These are phyloP conservation scores for Pestalotiopsis sp. DNA, from an alignment of 2,329 filamentous ascomycete genomes.

Conservation along the genomic window DNA sequence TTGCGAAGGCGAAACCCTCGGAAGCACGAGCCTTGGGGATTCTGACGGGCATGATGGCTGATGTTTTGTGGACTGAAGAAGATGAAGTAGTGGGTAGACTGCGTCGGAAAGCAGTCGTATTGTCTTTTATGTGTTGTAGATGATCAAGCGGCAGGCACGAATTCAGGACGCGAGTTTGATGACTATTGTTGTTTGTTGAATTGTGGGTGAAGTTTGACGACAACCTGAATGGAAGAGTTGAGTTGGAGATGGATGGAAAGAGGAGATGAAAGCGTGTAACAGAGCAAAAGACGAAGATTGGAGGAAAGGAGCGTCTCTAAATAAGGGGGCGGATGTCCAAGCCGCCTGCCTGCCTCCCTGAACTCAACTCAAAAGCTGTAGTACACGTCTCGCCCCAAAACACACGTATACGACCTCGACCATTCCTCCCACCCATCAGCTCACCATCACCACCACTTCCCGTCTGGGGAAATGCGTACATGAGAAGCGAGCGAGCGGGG, in stretches of 20 bases:
- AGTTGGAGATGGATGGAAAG: constrained; percentile 6
- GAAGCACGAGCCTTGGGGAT: constrained; percentile 51
- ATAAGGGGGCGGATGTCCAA: constrained; percentile 7
- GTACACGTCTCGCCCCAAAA: neutral
- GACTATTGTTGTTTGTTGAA: constrained; percentile 6
- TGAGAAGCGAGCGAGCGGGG: constrained; percentile 34
- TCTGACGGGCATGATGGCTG: constrained; percentile 49
- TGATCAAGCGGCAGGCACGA: neutral
- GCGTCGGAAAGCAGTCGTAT: neutral
- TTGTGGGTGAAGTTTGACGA: constrained; percentile 9
- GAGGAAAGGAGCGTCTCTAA: constrained; percentile 9
- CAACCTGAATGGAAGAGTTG: neutral
- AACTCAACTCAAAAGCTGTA: neutral
- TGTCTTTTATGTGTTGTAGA: neutral
- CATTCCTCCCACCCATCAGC: constrained; percentile 4
- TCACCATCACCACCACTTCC: constrained; percentile 10
- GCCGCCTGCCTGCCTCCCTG: neutral
- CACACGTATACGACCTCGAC: neutral
- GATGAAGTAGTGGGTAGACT: constrained; percentile 16
- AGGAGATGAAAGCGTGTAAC: constrained; percentile 6
- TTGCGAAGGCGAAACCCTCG: constrained; percentile 56
- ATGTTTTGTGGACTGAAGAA: constrained; percentile 16
- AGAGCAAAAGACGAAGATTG: constrained; percentile 8
- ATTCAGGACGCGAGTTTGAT: neutral
- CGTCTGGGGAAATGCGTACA: constrained; percentile 21